phyloP scores from a whole-genome alignment of 2,329 filamentous ascomycete species.

The Verticillium tricorpus region DNA sequence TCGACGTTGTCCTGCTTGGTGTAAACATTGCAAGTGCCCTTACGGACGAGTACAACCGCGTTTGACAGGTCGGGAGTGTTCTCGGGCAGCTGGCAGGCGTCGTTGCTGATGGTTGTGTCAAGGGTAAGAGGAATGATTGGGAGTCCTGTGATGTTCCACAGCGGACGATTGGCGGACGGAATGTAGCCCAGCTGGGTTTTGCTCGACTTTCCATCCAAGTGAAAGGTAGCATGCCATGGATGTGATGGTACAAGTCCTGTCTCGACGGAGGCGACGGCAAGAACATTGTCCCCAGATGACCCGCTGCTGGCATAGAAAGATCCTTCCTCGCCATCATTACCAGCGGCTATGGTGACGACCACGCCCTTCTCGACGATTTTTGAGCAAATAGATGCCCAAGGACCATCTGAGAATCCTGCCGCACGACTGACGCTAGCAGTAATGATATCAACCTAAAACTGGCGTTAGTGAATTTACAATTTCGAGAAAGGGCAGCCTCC shows the following conservation, averaged over 20 bases:
- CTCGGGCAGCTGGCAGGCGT: slow-evolving; percentile 49
- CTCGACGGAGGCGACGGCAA: slow-evolving; percentile 46
- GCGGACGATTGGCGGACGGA: slow-evolving; percentile 37
- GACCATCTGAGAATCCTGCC: slow-evolving; percentile 26
- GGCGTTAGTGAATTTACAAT: background rate
- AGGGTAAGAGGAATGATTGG: slow-evolving; percentile 45
- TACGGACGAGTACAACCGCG: slow-evolving; percentile 55
- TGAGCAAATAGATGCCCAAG: slow-evolving; percentile 44
- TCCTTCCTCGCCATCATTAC: slow-evolving; percentile 42
- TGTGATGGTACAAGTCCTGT: slow-evolving; percentile 38
- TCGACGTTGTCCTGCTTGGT: slow-evolving; percentile 49
- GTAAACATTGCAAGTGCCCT: slow-evolving; percentile 52
- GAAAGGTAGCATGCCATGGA: slow-evolving; percentile 35
- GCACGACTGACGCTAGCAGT: background rate
- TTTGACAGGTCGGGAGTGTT: slow-evolving; percentile 52
- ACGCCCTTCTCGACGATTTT: slow-evolving; percentile 50
- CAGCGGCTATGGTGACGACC: slow-evolving; percentile 46
- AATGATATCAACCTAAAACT: slow-evolving; percentile 1
- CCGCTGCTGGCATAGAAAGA: slow-evolving; percentile 46
- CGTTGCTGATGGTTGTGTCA: slow-evolving; percentile 40
- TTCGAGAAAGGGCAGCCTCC: background rate
- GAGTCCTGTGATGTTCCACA: slow-evolving; percentile 31
- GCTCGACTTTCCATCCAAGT: slow-evolving; percentile 27
- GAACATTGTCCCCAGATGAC: slow-evolving; percentile 41
- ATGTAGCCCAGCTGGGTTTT: slow-evolving; percentile 38